Conservation (phyloP, 139 green algal genomes). For the Chlamydomonas sphaeroides region DNA sequence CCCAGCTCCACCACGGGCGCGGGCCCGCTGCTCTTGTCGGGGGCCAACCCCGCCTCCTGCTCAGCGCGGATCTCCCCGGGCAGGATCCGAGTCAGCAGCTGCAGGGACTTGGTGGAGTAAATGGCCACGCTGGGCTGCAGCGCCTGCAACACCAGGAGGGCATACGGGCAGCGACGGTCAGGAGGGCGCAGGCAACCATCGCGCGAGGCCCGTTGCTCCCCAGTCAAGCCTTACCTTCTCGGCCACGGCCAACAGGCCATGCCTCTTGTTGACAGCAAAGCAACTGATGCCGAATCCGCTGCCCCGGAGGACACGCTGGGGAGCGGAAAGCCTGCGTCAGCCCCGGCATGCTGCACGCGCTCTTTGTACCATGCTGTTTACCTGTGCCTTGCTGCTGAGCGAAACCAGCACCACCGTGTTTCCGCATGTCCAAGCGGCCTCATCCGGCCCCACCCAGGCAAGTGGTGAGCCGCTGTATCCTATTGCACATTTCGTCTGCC, state of each 20-base stretch:
- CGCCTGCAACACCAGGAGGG: slow-evolving; percentile 4
- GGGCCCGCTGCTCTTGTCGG: neutral
- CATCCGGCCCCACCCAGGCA: slow-evolving; percentile 14
- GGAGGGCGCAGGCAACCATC: neutral
- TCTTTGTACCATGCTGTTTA: no score
- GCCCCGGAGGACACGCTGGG: slow-evolving; percentile 37
- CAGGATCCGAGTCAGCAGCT: neutral
- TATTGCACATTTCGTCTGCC: neutral
- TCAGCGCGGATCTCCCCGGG: neutral
- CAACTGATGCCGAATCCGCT: slow-evolving; percentile 36
- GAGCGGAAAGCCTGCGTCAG: no score
- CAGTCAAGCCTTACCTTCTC: slow-evolving; percentile 29
- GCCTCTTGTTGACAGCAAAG: slow-evolving; percentile 32
- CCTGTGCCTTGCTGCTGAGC: slow-evolving; percentile 13
- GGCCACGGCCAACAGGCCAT: slow-evolving; percentile 22
- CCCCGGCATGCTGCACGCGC: no score
- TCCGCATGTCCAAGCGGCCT: slow-evolving; percentile 43
- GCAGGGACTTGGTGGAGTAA: slow-evolving; percentile 23
- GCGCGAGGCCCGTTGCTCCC: no score
- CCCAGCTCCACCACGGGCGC: slow-evolving; percentile 1
- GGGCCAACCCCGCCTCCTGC: neutral
- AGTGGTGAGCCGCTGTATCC: slow-evolving; percentile 10
- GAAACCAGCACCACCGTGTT: slow-evolving; percentile 40
- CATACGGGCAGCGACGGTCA: no score
- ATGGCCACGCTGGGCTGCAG: slow-evolving; percentile 20